These are phyloP conservation scores for Hanseniaspora jakobsenii DNA, from an alignment of 805 yeast species.

Conservation along the genomic window DNA sequence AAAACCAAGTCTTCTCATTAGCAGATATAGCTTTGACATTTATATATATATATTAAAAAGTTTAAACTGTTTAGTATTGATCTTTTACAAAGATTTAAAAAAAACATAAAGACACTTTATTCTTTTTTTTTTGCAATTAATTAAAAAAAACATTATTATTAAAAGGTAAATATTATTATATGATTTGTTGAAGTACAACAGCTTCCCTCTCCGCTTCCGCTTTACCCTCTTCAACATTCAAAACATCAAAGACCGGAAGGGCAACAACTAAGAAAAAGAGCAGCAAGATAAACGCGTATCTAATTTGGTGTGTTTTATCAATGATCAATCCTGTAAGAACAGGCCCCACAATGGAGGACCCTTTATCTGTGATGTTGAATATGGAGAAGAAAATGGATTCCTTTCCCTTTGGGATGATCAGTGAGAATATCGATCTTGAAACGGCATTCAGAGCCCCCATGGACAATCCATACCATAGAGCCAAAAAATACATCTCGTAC, in stretches of 20 bases:
- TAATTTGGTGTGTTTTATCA: slow-evolving; percentile 59
- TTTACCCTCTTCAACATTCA: slow-evolving; percentile 54
- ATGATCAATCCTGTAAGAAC: slow-evolving; percentile 58
- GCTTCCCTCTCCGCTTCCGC: slow-evolving; percentile 33
- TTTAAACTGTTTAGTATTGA: too few relatives aligned
- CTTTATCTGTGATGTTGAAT: slow-evolving; percentile 69
- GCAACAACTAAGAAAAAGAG: slow-evolving; percentile 42
- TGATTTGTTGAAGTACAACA: slow-evolving; percentile 4
- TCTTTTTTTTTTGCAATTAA: too few relatives aligned
- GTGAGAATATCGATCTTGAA: slow-evolving; percentile 53
- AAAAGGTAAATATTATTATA: neutral
- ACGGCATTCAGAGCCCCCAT: slow-evolving; percentile 63
- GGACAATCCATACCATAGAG: slow-evolving; percentile 64
- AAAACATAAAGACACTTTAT: too few relatives aligned
- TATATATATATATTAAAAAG: too few relatives aligned
- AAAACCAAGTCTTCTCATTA: too few relatives aligned
- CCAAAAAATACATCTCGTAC: slow-evolving; percentile 57
- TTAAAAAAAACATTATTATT: too few relatives aligned
- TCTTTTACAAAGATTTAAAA: too few relatives aligned
- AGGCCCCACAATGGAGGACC: slow-evolving; percentile 67
- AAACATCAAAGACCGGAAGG: slow-evolving; percentile 41
- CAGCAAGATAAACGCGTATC: slow-evolving; percentile 59
- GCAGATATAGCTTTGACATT: too few relatives aligned
- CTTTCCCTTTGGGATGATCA: slow-evolving; percentile 61
- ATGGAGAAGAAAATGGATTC: slow-evolving; percentile 67